Evolutionary conservation across 441 rosid genomes (phyloP).

Genomic region (Pelargonium australe): DNA sequence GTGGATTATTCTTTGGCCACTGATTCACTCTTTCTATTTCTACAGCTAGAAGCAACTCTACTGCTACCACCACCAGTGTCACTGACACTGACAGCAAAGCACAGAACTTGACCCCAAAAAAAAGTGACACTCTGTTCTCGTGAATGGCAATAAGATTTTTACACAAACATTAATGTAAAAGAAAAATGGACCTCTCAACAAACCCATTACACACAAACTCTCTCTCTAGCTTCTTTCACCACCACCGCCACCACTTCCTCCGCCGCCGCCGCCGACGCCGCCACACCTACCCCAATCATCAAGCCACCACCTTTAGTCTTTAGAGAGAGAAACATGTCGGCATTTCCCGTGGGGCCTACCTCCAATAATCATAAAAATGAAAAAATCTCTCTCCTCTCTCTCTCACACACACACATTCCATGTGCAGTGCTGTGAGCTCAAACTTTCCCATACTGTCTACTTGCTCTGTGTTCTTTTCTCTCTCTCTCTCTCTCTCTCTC

Average conservation of each 20-base stretch:
- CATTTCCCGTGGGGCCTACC: background rate
- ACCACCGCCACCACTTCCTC: too few species aligned
- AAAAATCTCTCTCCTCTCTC: background rate
- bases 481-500: background rate
- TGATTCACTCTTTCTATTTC: slow-evolving; percentile 18
- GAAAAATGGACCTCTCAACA: slow-evolving; percentile 28
- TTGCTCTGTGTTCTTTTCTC: background rate
- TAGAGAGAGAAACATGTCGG: background rate
- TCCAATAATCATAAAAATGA: background rate
- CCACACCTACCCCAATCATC: background rate
- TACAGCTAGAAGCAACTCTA: slow-evolving; percentile 11
- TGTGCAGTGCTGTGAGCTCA: background rate
- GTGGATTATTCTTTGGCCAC: slow-evolving; percentile 32
- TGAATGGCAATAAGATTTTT: background rate
- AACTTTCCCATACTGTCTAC: background rate
- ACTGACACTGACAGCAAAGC: slow-evolving; percentile 19
- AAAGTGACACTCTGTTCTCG: slow-evolving; percentile 2
- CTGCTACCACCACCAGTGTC: background rate
- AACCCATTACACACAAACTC: background rate
- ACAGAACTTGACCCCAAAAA: background rate
- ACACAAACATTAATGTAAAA: background rate
- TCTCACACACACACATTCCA: background rate
- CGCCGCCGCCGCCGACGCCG: background rate
- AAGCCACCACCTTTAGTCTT: background rate
- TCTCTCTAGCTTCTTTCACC: background rate